These are phyloP conservation scores for Sclerotinia spermophila DNA, from an alignment of 2,329 filamentous ascomycete species.

Conservation along the genomic window DNA sequence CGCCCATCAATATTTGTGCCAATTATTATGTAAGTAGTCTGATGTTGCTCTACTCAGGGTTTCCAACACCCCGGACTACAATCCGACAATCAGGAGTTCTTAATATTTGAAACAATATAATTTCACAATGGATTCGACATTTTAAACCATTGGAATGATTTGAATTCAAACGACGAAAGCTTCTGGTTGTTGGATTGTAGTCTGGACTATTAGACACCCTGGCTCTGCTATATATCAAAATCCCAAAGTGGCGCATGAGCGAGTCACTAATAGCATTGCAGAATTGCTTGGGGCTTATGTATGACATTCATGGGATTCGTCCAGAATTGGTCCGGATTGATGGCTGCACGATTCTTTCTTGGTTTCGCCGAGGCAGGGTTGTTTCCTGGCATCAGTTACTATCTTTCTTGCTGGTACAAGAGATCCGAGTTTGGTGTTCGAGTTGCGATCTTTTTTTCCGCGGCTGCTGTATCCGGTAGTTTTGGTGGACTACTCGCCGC, in stretches of 20 bases:
- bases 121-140: too few relatives aligned
- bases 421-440: constrained; percentile 76
- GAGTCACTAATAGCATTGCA: constrained; percentile 31
- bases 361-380: constrained; percentile 72
- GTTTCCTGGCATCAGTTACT: constrained; percentile 75
- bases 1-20: constrained; percentile 78
- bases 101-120: too few relatives aligned
- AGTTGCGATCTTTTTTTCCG: constrained; percentile 79
- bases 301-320: constrained; percentile 54
- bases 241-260: neutral
- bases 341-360: constrained; percentile 51
- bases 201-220: too few relatives aligned
- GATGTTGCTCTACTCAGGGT: neutral
- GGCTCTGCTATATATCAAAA: neutral
- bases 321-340: constrained; percentile 34
- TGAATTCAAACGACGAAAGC: too few relatives aligned
- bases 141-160: too few relatives aligned
- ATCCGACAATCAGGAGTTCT: neutral
- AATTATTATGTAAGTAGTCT: constrained; percentile 64
- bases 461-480: constrained; percentile 73
- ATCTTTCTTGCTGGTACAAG: constrained; percentile 81
- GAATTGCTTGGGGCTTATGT: constrained; percentile 60
- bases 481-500: constrained; percentile 73
- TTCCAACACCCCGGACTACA: too few relatives aligned
- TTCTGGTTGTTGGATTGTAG: too few relatives aligned